These are phyloP conservation scores for Entophlyctis helioformis DNA, from an alignment of 192 early-diverging fungal species.

Conservation along the genomic window DNA sequence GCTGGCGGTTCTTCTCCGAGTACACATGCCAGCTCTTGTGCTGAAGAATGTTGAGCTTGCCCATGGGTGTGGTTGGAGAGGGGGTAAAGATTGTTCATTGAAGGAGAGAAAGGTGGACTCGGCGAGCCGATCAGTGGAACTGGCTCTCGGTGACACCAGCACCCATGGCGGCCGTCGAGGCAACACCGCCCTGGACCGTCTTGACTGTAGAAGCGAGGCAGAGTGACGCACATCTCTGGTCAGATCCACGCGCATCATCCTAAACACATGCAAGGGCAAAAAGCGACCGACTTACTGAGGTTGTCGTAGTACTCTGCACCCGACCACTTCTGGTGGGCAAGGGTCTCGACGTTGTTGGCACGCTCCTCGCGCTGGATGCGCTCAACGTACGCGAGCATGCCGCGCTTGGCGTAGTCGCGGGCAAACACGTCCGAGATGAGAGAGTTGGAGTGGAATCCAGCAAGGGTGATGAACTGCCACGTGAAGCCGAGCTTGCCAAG, in stretches of 20 bases:
- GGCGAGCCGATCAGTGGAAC: too few species aligned
- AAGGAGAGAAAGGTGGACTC: too few species aligned
- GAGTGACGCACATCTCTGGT: neutral
- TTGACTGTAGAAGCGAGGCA: conserved; percentile 51
- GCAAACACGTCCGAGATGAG: conserved; percentile 81
- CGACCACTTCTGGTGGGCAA: conserved; percentile 91
- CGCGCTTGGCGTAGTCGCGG: conserved; percentile 68
- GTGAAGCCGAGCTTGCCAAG: conserved; percentile 86
- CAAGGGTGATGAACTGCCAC: conserved; percentile 97
- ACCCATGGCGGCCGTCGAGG: conserved; percentile 92
- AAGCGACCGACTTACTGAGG: conserved; percentile 36
- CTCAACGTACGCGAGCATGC: conserved; percentile 91
- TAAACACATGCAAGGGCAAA: neutral
- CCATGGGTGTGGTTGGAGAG: too few species aligned
- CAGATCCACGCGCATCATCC: neutral
- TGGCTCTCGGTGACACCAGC: conserved; percentile 48
- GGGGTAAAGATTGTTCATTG: too few species aligned
- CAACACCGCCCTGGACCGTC: conserved; percentile 85
- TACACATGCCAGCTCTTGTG: conserved; percentile 50
- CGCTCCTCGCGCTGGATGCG: conserved; percentile 90
- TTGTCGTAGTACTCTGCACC: conserved; percentile 84
- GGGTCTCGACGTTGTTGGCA: conserved; percentile 75
- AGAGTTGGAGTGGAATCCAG: conserved; percentile 86
- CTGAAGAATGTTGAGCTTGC: conserved; percentile 10
- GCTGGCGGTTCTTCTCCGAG: conserved; percentile 49